Base-by-base conservation (phyloP, 1,139 yeast species). In the Blastobotrys aristatus region DNA sequence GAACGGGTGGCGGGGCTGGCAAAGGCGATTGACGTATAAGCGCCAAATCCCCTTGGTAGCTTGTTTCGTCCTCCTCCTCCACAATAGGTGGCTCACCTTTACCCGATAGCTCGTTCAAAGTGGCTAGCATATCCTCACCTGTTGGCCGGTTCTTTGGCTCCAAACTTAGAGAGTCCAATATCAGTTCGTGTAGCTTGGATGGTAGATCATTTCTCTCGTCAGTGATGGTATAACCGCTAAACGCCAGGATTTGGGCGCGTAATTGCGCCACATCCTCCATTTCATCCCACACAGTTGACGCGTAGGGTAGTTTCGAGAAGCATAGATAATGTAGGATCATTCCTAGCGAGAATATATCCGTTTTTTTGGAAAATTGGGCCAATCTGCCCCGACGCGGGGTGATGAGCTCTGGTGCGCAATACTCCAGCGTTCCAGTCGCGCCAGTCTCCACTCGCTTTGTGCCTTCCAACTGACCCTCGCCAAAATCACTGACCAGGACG, bases 291-390 rank as follows among this genome's bases (percentile, higher is more conserved):
- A 54, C 50, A 32, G 69, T 71, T 5, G 55, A 57, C n/a, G 70
- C 67, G 55, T 77, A 87, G 0, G 96, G 96, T 32, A 87, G 66
- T 21, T 67, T 67, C 1, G 89, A 86, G 60, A 82, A 82, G 52
- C 90, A 80, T 47, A 88, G 64, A 62, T 76, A 86, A 61, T 85
- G 82, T 42, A 87, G 65, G 30, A 87, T 84, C 79, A 89, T 77
- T 0, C 96, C 97, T 34, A 88, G 64, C 0, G 95, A 84, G 61
- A 85, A 88, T 44, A 86, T 74, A 63, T 88, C 97, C 27, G 95
- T 80, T 42, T 79, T 76, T 58, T 75, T 80, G 7, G 82, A 76
- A 58, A 83, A 86, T 45, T 82, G 79, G 33, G 73, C 71, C 41
- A 74, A 65, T 11, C 54, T 57, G 14, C 56, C 66, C 52, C 30